Percentiles rank a stretch among this genome's conserved stretches.
Evolutionary conservation across 805 yeast genomes (phyloP).

Genomic region (Yarrowia keelungensis): DNA sequence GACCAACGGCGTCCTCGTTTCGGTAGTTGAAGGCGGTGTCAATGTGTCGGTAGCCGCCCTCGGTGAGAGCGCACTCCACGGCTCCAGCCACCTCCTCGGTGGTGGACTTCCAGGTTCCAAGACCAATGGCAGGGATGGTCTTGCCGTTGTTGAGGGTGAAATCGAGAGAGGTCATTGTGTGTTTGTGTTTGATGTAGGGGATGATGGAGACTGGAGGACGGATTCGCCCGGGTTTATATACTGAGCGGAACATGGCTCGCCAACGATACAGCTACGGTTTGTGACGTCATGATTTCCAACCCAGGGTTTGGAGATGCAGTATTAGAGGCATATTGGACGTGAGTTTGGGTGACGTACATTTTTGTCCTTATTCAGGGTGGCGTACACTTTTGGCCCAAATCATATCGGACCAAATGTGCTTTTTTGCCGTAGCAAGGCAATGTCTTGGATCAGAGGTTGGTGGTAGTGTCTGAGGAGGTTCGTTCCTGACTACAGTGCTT

Average conservation of each 20-base stretch:
- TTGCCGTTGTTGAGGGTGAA: conserved; percentile 64
- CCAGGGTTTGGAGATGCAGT: not conserved
- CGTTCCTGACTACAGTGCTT: too few species aligned
- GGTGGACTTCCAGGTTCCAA: conserved; percentile 70
- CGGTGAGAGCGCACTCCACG: conserved; percentile 55
- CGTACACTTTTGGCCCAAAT: conserved; percentile 2
- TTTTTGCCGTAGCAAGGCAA: conserved; percentile 2
- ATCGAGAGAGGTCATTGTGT: conserved; percentile 32
- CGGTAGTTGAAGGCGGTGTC: conserved; percentile 77
- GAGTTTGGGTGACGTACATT: not conserved
- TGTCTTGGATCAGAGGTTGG: too few species aligned
- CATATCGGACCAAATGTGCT: conserved; percentile 3
- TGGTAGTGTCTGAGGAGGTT: too few species aligned
- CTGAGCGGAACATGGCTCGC: not conserved
- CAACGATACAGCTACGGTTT: not conserved
- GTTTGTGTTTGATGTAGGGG: not conserved
- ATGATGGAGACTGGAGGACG: not conserved
- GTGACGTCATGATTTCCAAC: conserved; percentile 19
- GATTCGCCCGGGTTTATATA: conserved; percentile 14
- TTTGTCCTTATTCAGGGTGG: not conserved
- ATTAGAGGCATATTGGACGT: conserved; percentile 10
- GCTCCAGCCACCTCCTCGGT: conserved; percentile 57
- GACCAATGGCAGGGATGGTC: conserved; percentile 68
- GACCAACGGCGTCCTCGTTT: conserved; percentile 72
- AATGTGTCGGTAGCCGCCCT: conserved; percentile 72